Evolutionary conservation across 2,329 filamentous ascomycete genomes (phyloP).

Genomic region (Tetracladium maxilliforme): DNA sequence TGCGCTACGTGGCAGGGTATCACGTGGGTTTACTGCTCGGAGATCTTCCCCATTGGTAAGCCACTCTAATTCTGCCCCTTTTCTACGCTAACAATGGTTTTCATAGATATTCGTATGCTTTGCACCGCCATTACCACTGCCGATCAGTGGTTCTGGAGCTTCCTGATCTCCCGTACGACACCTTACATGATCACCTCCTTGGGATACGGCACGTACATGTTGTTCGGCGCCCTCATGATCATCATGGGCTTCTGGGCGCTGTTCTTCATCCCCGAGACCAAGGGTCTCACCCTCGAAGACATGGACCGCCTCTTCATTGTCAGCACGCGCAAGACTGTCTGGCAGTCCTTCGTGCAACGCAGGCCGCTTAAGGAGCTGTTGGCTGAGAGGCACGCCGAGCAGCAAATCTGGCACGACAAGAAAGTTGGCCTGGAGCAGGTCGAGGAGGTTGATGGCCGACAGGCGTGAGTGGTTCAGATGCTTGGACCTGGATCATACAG

Average conservation of each 20-base stretch:
- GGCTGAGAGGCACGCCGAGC: too few relatives aligned
- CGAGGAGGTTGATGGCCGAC: too few relatives aligned
- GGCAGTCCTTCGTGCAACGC: too few relatives aligned
- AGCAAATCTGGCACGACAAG: too few relatives aligned
- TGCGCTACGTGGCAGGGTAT: constrained; percentile 24
- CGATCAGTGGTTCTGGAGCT: constrained; percentile 12
- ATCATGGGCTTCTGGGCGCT: constrained; percentile 21
- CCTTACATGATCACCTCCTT: constrained; percentile 12
- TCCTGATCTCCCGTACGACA: constrained; percentile 10
- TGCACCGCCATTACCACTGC: constrained; percentile 10
- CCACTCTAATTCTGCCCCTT: constrained; percentile 14
- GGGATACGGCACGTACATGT: constrained; percentile 26
- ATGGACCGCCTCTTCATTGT: constrained; percentile 23
- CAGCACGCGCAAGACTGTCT: too few relatives aligned
- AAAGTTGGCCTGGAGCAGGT: too few relatives aligned
- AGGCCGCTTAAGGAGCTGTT: too few relatives aligned
- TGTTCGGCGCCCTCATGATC: constrained; percentile 24
- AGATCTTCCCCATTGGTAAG: constrained; percentile 25
- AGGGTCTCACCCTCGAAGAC: constrained; percentile 25
- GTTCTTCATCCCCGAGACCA: constrained; percentile 28
- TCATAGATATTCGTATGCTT: constrained; percentile 8
- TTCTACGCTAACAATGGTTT: constrained; percentile 4
- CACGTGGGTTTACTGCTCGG: constrained; percentile 22
- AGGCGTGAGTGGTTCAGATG: too few relatives aligned
- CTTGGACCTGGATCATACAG: too few relatives aligned